Conservation (phyloP, 768 basidiomycete genomes). For the Butyriboletus loyo region DNA sequence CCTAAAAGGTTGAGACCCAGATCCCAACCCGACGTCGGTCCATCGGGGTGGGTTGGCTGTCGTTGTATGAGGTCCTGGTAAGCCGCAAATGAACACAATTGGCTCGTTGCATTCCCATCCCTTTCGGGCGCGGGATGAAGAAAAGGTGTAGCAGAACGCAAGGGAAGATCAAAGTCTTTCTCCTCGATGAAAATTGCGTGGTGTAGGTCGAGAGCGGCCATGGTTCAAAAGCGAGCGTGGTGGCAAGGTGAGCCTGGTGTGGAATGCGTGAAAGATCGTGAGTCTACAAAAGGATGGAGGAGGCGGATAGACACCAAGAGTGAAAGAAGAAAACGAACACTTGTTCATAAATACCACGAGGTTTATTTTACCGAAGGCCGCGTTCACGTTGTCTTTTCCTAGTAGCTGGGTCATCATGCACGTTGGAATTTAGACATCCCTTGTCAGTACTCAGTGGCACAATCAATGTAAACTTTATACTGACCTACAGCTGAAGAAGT, state of each 20-base stretch:
- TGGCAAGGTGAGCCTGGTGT: slow-evolving; percentile 7
- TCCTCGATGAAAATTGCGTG: slow-evolving; percentile 47
- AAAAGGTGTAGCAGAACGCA: slow-evolving; percentile 22
- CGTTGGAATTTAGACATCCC: background rate
- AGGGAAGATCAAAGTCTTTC: slow-evolving; percentile 9
- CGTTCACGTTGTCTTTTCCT: slow-evolving; percentile 8
- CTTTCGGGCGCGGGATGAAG: slow-evolving; percentile 15
- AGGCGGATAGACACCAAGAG: slow-evolving; percentile 6
- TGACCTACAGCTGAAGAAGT: slow-evolving; percentile 9
- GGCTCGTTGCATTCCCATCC: slow-evolving; percentile 13
- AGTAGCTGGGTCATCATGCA: slow-evolving; percentile 3
- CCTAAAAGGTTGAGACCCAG: slow-evolving; percentile 29
- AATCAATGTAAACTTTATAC: background rate
- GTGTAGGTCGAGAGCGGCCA: slow-evolving; percentile 62
- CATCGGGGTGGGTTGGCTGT: slow-evolving; percentile 44
- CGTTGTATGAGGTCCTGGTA: slow-evolving; percentile 38
- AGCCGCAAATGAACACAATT: slow-evolving; percentile 23
- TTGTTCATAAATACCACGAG: slow-evolving; percentile 13
- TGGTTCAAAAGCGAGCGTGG: slow-evolving; percentile 28
- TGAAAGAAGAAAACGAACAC: slow-evolving; percentile 11
- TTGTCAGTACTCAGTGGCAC: slow-evolving; percentile 1
- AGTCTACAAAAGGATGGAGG: slow-evolving; percentile 4
- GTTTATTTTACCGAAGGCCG: slow-evolving; percentile 3
- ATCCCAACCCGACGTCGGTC: slow-evolving; percentile 30
- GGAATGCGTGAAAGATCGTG: slow-evolving; percentile 11